These are phyloP conservation scores for Neoscytalidium dimidiatum DNA, from an alignment of 2,329 filamentous ascomycete genomes.

Conservation along the genomic window DNA sequence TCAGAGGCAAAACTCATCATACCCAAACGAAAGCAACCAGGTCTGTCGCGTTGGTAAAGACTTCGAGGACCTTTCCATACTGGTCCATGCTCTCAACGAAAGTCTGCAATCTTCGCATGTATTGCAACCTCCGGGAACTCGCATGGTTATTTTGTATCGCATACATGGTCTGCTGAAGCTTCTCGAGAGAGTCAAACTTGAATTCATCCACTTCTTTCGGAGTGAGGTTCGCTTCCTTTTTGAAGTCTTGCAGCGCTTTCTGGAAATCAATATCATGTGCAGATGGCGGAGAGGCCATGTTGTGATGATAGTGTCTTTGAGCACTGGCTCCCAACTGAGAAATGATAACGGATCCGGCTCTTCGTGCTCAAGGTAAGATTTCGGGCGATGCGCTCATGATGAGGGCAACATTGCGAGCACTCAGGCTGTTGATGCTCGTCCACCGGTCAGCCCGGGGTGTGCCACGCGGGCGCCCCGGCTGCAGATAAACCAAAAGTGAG, in stretches of 20 bases:
- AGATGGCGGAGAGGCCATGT: not conserved
- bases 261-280: not conserved
- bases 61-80: constrained; percentile 27
- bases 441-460: not conserved
- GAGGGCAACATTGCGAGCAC: not conserved
- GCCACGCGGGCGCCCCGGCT: not conserved
- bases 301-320: not conserved
- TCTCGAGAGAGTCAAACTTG: constrained; percentile 16
- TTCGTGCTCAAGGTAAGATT: not conserved
- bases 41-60: constrained; percentile 24
- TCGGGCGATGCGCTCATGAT: not conserved
- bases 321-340: not conserved
- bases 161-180: constrained; percentile 20
- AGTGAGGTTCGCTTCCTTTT: not conserved
- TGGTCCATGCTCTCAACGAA: constrained; percentile 31
- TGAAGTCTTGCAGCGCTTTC: constrained; percentile 1
- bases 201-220: constrained; percentile 17
- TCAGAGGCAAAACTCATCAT: constrained; percentile 18
- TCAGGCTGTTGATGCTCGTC: not conserved
- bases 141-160: constrained; percentile 24
- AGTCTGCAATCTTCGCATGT: constrained; percentile 25
- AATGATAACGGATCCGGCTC: not conserved
- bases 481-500: not conserved
- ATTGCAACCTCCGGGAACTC: constrained; percentile 20
- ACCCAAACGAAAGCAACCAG: constrained; percentile 32